These are phyloP conservation scores for Arthrobotrys sinensis DNA, from an alignment of 2,329 filamentous ascomycete species.

Conservation along the genomic window DNA sequence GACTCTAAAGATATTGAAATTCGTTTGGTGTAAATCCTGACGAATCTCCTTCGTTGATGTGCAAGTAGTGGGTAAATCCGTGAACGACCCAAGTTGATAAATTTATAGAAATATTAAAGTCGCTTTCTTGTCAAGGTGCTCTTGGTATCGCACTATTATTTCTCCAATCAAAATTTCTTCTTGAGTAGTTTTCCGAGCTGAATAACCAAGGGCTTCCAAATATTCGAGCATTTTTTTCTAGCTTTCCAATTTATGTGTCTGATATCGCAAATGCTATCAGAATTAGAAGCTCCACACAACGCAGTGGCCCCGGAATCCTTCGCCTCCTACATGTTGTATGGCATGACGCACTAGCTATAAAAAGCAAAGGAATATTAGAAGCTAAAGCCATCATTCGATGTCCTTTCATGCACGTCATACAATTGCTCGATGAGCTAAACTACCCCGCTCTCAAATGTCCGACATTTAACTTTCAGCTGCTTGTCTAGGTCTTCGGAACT, in stretches of 20 bases:
- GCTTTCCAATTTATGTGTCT: constrained; percentile 8
- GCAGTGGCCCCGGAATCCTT: constrained; percentile 5
- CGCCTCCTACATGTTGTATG: constrained; percentile 1
- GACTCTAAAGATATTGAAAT: neutral
- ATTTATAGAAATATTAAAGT: neutral
- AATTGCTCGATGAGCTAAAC: neutral
- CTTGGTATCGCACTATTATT: neutral
- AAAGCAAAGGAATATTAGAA: no score
- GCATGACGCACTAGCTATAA: neutral
- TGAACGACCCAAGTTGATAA: constrained; percentile 5
- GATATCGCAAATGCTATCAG: constrained; percentile 1
- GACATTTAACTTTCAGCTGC: neutral
- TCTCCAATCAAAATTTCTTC: neutral
- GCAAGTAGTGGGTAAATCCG: neutral
- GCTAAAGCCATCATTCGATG: neutral
- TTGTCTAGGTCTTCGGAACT: neutral
- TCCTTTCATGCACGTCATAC: constrained; percentile 1
- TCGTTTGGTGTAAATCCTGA: neutral
- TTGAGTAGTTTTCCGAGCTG: neutral
- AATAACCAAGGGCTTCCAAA: constrained; percentile 6
- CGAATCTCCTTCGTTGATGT: neutral
- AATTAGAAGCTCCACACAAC: neutral
- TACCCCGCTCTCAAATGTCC: neutral
- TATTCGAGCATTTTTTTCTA: neutral
- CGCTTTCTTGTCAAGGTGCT: constrained; percentile 5